Evolutionary conservation across 179 eudicot genomes (phyloP).

Genomic region (Spinacia oleracea): DNA sequence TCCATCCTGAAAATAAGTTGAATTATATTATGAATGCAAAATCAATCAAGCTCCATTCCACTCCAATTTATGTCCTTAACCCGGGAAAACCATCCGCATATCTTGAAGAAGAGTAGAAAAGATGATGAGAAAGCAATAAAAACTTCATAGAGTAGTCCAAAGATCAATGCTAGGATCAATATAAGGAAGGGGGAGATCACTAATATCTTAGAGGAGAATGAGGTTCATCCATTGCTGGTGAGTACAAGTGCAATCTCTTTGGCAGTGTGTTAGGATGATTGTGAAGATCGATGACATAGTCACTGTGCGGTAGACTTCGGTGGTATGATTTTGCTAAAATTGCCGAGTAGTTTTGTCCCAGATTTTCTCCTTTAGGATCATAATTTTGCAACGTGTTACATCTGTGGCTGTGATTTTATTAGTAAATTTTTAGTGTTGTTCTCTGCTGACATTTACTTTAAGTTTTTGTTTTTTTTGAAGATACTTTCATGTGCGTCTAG

Average conservation of each 20-base stretch:
- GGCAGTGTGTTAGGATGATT: constrained; percentile 94
- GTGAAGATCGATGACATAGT: constrained; percentile 99
- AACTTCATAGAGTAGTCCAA: not conserved
- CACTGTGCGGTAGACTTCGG: constrained; percentile 70
- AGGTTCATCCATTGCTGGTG: constrained; percentile 95
- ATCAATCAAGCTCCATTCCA: not conserved
- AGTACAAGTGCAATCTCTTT: constrained; percentile 87
- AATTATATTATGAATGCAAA: constrained; percentile 3
- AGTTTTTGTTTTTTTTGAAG: no score
- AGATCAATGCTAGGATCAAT: constrained; percentile 92
- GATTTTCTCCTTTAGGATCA: constrained; percentile 16
- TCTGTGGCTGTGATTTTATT: constrained; percentile 11
- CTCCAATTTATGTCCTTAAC: constrained; percentile 6
- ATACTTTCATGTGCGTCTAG: no score
- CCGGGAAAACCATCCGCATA: not conserved
- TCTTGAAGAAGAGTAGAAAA: not conserved
- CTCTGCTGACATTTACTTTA: not conserved
- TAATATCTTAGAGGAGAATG: constrained; percentile 92
- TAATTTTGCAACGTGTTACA: constrained; percentile 9
- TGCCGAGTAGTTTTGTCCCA: not conserved
- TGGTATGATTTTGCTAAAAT: constrained; percentile 18
- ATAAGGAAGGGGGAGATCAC: constrained; percentile 99
- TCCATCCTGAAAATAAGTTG: constrained; percentile 66
- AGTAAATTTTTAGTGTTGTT: constrained; percentile 24
- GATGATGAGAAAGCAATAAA: not conserved